Evolutionary conservation across 192 early-diverging fungal species (phyloP).

Genomic region (Backusella liffmaniae): DNA sequence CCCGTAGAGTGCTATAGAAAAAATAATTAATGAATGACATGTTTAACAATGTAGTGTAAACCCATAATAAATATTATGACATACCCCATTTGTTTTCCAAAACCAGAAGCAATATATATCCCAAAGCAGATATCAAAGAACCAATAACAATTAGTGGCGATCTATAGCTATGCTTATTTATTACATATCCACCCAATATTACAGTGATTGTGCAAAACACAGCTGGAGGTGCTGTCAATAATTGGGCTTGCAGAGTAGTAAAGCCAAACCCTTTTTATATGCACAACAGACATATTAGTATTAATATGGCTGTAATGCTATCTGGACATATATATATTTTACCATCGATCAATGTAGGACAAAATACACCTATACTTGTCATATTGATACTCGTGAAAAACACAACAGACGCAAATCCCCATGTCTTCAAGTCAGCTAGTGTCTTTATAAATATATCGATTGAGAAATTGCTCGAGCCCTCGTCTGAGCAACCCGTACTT

Average conservation of each 20-base stretch:
- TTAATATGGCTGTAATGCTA: background rate
- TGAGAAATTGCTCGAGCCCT: background rate
- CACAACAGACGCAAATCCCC: conserved; percentile 14
- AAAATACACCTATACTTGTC: conserved; percentile 19
- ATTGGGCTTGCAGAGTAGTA: conserved; percentile 22
- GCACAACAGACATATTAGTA: background rate
- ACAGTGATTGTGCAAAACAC: conserved; percentile 13
- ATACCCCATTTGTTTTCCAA: conserved; percentile 29
- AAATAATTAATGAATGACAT: background rate
- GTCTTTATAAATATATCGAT: background rate
- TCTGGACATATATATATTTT: background rate
- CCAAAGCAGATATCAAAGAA: conserved; percentile 15
- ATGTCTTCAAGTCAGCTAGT: conserved; percentile 21
- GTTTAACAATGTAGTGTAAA: background rate
- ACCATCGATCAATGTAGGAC: conserved; percentile 24
- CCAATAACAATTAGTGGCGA: conserved; percentile 19
- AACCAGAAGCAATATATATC: conserved; percentile 12
- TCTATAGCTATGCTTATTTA: conserved; percentile 18
- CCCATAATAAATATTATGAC: background rate
- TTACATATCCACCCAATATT: conserved; percentile 14
- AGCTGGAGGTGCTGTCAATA: conserved; percentile 27
- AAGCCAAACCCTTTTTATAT: conserved; percentile 20
- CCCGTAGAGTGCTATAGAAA: background rate
- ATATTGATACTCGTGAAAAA: conserved; percentile 4
- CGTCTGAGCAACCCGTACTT: background rate